These are phyloP conservation scores for Ceratobasidium sp. DNA, from an alignment of 1,284 basidiomycete genomes.

Conservation along the genomic window DNA sequence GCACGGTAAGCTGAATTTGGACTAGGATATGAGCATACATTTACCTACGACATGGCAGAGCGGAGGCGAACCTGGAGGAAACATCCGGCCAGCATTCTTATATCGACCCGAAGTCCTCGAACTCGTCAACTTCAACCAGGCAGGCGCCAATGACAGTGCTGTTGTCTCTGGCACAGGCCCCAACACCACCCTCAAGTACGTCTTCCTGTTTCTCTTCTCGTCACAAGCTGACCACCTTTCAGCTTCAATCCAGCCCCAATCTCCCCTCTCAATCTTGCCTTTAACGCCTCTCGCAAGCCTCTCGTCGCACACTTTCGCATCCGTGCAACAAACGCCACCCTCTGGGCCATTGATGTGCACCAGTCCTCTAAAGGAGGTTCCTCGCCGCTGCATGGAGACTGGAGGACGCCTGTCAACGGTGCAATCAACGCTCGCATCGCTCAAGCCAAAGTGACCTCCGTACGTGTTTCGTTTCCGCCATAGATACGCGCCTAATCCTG, in stretches of 20 bases:
- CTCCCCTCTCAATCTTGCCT: conserved; percentile 68
- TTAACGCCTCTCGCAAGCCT: conserved; percentile 72
- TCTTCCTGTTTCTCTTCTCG: conserved; percentile 32
- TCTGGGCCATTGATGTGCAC: conserved; percentile 68
- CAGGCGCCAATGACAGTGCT: conserved; percentile 64
- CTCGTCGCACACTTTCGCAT: conserved; percentile 61
- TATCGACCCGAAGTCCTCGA: conserved; percentile 66
- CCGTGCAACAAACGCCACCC: conserved; percentile 47
- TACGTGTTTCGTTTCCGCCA: conserved; percentile 50
- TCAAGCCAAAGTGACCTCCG: conserved; percentile 68
- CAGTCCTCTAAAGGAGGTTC: conserved; percentile 72
- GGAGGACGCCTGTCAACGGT: conserved; percentile 71
- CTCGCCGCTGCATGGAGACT: conserved; percentile 68
- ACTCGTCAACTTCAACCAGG: conserved; percentile 64
- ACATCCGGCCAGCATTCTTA: conserved; percentile 73
- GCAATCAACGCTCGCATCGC: conserved; percentile 64
- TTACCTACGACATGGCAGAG: conserved; percentile 63
- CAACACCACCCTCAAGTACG: conserved; percentile 65
- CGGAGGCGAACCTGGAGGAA: conserved; percentile 75
- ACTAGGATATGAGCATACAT: not conserved
- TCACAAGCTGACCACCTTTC: conserved; percentile 11
- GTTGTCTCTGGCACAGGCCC: conserved; percentile 59
- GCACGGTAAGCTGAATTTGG: conserved; percentile 15
- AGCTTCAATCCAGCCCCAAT: conserved; percentile 76
- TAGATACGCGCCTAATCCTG: not conserved